Base-by-base conservation (phyloP, 2,329 filamentous ascomycete species). In the Exophiala phaeomuriformis region DNA sequence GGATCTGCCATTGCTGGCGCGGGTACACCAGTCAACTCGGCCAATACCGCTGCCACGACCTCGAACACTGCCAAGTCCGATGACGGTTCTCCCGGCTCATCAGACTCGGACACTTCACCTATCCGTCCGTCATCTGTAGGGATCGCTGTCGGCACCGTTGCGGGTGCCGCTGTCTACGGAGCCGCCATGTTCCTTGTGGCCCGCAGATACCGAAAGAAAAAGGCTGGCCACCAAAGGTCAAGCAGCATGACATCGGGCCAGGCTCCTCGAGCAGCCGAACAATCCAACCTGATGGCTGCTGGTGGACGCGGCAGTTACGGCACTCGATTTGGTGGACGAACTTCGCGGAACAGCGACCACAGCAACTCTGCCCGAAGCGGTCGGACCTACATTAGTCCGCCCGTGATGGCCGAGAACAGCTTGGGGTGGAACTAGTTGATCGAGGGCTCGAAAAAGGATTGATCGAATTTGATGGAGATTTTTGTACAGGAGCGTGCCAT, bases 171-270 rank as follows among this genome's bases (percentile, higher is more conserved):
- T 47, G 84, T 89, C n/a, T 95, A 95, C 63, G 90, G 90, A 66
- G 88, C 86, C 8, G 90, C 88, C 68, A 95, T 96, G 90, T 91
- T 95, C 75, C 84, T 93, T 65, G 82, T 95, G 61, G 90, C 90
- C 47, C 84, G 90, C 57, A 82, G 90, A 56, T 95, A 95, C 79
- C 88, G 90, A 77, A 85, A 86, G 74, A 89, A 86, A 78, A 85
- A 83, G 72, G 81, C 86, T 67, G 75, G 82, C 47, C 88, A 94
- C 72, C 80, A 83, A 65, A 86, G 89, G 55, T 77, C 84, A 49
- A 88, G 83, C 77, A 94, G 88, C 43, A 73, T 91, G 57, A 78
- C 77, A 46, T 77, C 75, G 37, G 75, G 75, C 39, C 72, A 75
- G 56, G 75, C 72, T 58, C 72, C 70, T 59, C 72, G 72, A 51